phyloP scores from a whole-genome alignment of 352 stramenopile genomes.

The Hyaloperonospora arabidopsidis region DNA sequence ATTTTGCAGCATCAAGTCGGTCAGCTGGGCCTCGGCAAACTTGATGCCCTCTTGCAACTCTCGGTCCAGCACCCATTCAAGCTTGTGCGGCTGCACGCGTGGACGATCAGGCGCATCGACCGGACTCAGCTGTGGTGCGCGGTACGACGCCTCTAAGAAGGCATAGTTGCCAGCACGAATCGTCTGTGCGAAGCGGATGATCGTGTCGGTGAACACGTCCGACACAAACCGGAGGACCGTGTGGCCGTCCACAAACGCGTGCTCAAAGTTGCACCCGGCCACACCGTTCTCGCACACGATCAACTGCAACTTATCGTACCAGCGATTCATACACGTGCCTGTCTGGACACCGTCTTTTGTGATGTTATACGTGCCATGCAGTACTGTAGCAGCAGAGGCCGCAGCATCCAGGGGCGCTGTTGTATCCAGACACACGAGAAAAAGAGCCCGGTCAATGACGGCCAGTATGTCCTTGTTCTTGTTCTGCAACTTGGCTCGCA shows the following conservation, averaged over 20 bases:
- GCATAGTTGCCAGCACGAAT: conserved; percentile 82
- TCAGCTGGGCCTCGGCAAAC: conserved; percentile 89
- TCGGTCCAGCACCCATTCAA: conserved; percentile 84
- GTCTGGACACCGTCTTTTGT: conserved; percentile 58
- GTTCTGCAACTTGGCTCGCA: conserved; percentile 68
- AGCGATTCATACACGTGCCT: conserved; percentile 94
- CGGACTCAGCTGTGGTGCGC: conserved; percentile 49
- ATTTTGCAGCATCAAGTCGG: conserved; percentile 90
- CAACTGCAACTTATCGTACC: conserved; percentile 96
- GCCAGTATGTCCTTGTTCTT: conserved; percentile 76
- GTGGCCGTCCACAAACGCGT: conserved; percentile 95
- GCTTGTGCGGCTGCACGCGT: conserved; percentile 78
- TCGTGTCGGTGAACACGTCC: conserved; percentile 88
- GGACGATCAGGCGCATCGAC: conserved; percentile 29
- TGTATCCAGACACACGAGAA: conserved; percentile 93
- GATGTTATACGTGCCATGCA: conserved; percentile 90
- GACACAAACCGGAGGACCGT: conserved; percentile 89
- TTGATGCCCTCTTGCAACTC: conserved; percentile 87
- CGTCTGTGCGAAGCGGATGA: conserved; percentile 89
- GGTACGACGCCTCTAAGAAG: conserved; percentile 72
- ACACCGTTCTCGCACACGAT: conserved; percentile 92
- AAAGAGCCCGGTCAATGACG: conserved; percentile 89
- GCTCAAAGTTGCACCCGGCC: conserved; percentile 95
- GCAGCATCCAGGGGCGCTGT: conserved; percentile 72
- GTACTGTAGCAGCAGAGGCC: conserved; percentile 73